These are phyloP conservation scores for Ogataea pilisensis DNA, from an alignment of 805 yeast genomes.

Conservation along the genomic window DNA sequence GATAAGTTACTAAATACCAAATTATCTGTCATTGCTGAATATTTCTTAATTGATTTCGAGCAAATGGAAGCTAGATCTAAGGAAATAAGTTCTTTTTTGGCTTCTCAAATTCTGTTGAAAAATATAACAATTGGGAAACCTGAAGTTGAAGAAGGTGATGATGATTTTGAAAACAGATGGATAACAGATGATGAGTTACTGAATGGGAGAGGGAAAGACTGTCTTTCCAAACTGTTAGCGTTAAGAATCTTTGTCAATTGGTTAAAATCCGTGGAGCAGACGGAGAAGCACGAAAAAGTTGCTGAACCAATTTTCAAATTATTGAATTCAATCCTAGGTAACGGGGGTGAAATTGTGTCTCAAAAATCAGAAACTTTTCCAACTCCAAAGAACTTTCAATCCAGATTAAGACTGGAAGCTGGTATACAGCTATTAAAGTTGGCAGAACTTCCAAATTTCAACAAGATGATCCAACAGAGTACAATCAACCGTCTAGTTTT, in stretches of 20 bases:
- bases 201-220: constrained; percentile 7
- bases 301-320: constrained; percentile 66
- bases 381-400: constrained; percentile 61
- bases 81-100: constrained; percentile 55
- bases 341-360: constrained; percentile 72
- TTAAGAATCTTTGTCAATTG: constrained; percentile 58
- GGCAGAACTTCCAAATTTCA: constrained; percentile 51
- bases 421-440: constrained; percentile 63
- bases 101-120: constrained; percentile 56
- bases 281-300: constrained; percentile 37
- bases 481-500: constrained; percentile 51
- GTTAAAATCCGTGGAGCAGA: constrained; percentile 33
- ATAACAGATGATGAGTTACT: constrained; percentile 22
- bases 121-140: constrained; percentile 39
- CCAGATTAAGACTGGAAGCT: constrained; percentile 61
- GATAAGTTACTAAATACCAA: constrained; percentile 46
- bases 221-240: constrained; percentile 33
- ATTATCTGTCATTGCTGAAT: constrained; percentile 55
- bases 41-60: constrained; percentile 46
- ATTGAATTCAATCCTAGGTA: constrained; percentile 59
- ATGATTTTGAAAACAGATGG: constrained; percentile 44
- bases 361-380: constrained; percentile 41
- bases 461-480: constrained; percentile 46
- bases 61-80: constrained; percentile 47
- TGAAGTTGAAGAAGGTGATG: constrained; percentile 31